Conservation (phyloP, 768 basidiomycete genomes). For the Russula brevipes region DNA sequence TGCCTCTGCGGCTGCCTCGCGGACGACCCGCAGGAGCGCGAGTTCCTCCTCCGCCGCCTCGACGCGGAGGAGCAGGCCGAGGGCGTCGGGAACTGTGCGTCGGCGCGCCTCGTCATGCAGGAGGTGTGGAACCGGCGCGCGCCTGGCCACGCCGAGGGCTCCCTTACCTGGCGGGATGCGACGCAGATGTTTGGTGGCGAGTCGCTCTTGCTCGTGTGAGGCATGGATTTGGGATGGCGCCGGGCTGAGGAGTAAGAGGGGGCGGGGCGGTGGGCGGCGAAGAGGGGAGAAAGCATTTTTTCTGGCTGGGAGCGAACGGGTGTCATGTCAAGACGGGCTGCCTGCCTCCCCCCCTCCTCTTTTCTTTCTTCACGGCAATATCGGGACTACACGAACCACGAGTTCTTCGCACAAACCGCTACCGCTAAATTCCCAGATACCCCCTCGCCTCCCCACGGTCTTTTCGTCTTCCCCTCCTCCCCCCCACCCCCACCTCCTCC, state of each 20-base stretch:
- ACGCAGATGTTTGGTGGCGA: constrained; percentile 37
- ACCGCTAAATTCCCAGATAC: neutral
- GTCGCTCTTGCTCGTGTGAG: constrained; percentile 57
- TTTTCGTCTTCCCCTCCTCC: neutral
- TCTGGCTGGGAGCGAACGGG: too few species aligned
- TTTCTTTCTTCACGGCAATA: neutral
- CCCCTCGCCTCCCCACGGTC: neutral
- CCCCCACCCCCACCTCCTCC: neutral
- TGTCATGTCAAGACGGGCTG: too few species aligned
- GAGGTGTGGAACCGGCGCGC: constrained; percentile 49
- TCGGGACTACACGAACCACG: neutral
- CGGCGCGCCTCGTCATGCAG: constrained; percentile 49
- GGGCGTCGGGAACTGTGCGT: constrained; percentile 60
- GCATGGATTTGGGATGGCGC: too few species aligned
- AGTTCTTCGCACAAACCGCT: neutral
- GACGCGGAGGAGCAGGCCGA: constrained; percentile 44
- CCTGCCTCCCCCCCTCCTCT: neutral
- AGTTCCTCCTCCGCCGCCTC: constrained; percentile 43
- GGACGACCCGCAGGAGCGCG: constrained; percentile 42
- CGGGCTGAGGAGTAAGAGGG: constrained; percentile 37
- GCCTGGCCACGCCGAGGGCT: neutral
- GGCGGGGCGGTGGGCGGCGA: neutral
- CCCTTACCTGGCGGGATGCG: constrained; percentile 59
- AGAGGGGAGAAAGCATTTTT: neutral
- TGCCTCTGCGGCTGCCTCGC: constrained; percentile 70